Conservation (phyloP, 495 filamentous ascomycete genomes). For the Xylaria sp. region DNA sequence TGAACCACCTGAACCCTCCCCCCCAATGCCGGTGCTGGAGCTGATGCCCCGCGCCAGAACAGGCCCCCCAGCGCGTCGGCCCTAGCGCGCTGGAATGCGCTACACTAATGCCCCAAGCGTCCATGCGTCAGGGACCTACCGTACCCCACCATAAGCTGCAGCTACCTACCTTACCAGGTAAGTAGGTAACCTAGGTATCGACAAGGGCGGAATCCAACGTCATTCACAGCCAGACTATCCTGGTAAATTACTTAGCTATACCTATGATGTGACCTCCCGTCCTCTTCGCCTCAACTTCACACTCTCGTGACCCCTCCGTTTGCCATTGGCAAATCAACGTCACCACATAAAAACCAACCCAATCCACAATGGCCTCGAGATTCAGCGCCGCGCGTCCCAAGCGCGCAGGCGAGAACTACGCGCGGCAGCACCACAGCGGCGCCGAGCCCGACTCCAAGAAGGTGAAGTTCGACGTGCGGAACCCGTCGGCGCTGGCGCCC, state of each 20-base stretch:
- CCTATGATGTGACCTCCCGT: constrained; percentile 25
- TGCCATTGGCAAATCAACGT: background rate
- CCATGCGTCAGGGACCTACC: constrained; percentile 21
- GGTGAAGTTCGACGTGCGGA: constrained; percentile 92
- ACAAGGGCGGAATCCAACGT: constrained; percentile 39
- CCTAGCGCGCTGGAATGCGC: background rate
- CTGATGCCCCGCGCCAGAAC: constrained; percentile 15
- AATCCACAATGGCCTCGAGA: constrained; percentile 69
- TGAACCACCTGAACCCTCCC: too few species aligned
- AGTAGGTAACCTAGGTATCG: background rate
- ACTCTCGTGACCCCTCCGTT: background rate
- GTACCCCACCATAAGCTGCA: constrained; percentile 36
- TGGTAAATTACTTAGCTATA: background rate
- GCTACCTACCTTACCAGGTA: constrained; percentile 23
- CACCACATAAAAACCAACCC: constrained; percentile 14
- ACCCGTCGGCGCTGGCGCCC: constrained; percentile 86
- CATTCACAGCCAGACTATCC: constrained; percentile 27
- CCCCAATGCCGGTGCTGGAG: constrained; percentile 8
- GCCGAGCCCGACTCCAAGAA: constrained; percentile 73
- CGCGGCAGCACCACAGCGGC: constrained; percentile 69
- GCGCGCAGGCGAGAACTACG: constrained; percentile 78
- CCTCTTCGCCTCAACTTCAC: background rate
- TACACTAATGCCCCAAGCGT: constrained; percentile 6
- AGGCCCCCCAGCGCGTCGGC: constrained; percentile 11
- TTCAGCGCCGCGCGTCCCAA: constrained; percentile 77